phyloP scores from a whole-genome alignment of 805 yeast genomes.

The Zygotorulaspora danielsina region DNA sequence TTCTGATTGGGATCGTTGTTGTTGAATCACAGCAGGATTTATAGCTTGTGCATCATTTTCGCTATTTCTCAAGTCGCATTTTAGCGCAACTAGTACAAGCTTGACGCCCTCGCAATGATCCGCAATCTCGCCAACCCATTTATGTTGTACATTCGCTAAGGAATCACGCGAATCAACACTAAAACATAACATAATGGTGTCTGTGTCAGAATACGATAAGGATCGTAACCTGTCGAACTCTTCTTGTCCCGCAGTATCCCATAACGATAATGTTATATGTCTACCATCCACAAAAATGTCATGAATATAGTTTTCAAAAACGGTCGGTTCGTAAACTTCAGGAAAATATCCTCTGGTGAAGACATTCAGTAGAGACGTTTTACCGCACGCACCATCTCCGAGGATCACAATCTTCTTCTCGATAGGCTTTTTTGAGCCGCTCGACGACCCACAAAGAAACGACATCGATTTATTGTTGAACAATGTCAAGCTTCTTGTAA shows the following conservation, averaged over 20 bases:
- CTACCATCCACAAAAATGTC: conserved; percentile 94
- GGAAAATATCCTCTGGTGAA: conserved; percentile 98
- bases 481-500: background rate
- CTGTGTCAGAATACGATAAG: conserved; percentile 89
- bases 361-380: conserved; percentile 88
- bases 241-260: conserved; percentile 99
- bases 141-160: conserved; percentile 86
- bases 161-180: conserved; percentile 93
- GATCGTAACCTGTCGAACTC: conserved; percentile 94
- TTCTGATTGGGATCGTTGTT: conserved; percentile 22
- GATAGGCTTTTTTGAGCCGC: conserved; percentile 42
- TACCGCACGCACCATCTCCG: conserved; percentile 99
- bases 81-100: conserved; percentile 86
- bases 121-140: conserved; percentile 96
- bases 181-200: conserved; percentile 94
- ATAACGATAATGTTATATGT: conserved; percentile 83
- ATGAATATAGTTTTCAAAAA: conserved; percentile 94
- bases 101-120: conserved; percentile 97
- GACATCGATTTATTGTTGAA: conserved; percentile 11
- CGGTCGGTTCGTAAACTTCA: conserved; percentile 97
- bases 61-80: conserved; percentile 81
- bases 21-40: conserved; percentile 28
- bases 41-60: conserved; percentile 46
- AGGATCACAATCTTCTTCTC: conserved; percentile 90
- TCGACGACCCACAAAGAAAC: conserved; percentile 31